phyloP scores from a whole-genome alignment of 306 rosid genomes.

The Lablab purpureus region DNA sequence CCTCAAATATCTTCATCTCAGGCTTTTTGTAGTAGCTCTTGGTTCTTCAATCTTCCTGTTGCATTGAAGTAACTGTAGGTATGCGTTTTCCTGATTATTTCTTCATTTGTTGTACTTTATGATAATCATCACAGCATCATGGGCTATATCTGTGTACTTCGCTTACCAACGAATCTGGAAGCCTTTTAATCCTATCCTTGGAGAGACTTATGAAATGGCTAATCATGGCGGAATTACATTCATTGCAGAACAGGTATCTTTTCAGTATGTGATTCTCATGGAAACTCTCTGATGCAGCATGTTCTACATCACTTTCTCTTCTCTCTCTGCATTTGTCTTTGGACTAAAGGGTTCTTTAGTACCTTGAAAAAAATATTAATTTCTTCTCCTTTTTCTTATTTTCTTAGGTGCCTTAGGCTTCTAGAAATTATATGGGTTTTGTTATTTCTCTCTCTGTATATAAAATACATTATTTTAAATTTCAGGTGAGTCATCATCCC shows the following conservation, averaged over 20 bases:
- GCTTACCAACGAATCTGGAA: conserved; percentile 98
- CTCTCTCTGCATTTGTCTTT: neutral
- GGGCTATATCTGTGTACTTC: conserved; percentile 93
- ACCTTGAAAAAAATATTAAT: conserved; percentile 27
- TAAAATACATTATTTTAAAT: conserved; percentile 13
- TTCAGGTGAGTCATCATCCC: conserved; percentile 96
- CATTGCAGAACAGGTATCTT: conserved; percentile 86
- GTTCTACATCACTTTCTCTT: neutral
- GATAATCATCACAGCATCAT: conserved; percentile 68
- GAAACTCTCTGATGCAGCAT: neutral
- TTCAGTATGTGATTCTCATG: conserved; percentile 35
- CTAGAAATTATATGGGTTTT: neutral
- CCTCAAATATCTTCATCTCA: conserved; percentile 13
- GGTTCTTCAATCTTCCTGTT: conserved; percentile 15
- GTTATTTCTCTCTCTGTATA: conserved; percentile 7
- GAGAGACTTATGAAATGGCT: conserved; percentile 89
- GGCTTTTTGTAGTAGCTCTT: conserved; percentile 7
- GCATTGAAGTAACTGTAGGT: conserved; percentile 19
- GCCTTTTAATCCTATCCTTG: conserved; percentile 97
- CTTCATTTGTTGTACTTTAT: conserved; percentile 20
- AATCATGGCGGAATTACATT: conserved; percentile 82
- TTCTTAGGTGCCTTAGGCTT: conserved; percentile 14
- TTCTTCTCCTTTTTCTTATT: conserved; percentile 29
- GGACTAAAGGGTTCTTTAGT: conserved; percentile 11
- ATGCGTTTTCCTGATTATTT: conserved; percentile 27